Base-by-base conservation (phyloP, 352 stramenopile genomes). In the Aphanomyces cochlioides region DNA sequence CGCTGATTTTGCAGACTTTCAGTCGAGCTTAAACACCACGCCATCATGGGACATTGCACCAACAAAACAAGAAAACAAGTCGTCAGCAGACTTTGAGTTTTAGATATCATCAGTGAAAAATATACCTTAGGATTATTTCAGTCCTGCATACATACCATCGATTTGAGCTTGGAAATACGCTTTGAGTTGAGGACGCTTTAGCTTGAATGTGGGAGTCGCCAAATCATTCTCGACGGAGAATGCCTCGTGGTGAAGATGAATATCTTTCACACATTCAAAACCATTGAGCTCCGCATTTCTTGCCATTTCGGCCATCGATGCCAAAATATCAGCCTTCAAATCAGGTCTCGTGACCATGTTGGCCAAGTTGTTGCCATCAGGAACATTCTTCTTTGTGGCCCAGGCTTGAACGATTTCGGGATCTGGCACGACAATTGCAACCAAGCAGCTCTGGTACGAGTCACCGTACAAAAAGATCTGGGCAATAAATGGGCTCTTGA, bases 401-500 rank as follows among this genome's bases (percentile, higher is more conserved):
- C 85, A 90, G 2, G 75, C 74, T 60, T 90, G 79, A 1, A 80
- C 80, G 1, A 76, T 72, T 37, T 93, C 85, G 3, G 83, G 80
- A 56, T 95, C 86, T 5, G 85, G 85, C 28, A 98, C 93, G 13
- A 98, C 78, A 64, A 99, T 78, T 36, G 87, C 95, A 17, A 99
- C 95, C 5, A 99, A 82, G 66, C 75, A 90, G 75, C 77, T 98
- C 79, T 98, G 88, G 15, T 98, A 87, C 36, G 93, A 98, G 78
- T 99, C 96, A 1, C 97, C 97, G 77, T 99, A 93, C 28, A 99
- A 90, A 74, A 98, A 99, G 39, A 90, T 83, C 77, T 98, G 95
- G 1, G 83, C 90, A 28, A 99, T 91, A 76, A 98, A 97, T 19
- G 83, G 81, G 72, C 79, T 93, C 76, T 98, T 97, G 39, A 82